Conservation (phyloP, 176 grass and related monocot species). For the Aechmea fasciata region DNA sequence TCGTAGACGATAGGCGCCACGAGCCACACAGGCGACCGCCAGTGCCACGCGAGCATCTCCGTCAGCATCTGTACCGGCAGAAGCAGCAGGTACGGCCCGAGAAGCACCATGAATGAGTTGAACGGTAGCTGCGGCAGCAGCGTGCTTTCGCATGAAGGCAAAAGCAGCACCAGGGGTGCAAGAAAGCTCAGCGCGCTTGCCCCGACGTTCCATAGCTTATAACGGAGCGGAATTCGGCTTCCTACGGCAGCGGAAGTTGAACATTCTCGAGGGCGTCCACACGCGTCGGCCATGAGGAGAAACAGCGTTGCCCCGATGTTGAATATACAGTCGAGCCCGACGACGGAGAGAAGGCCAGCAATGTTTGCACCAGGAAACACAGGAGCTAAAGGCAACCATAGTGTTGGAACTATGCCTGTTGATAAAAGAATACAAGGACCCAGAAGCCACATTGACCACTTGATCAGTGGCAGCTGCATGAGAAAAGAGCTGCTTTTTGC, state of each 20-base stretch:
- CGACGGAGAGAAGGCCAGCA: constrained; percentile 65
- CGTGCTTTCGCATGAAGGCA: constrained; percentile 33
- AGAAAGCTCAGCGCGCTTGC: constrained; percentile 49
- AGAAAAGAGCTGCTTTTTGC: constrained; percentile 28
- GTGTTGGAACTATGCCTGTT: constrained; percentile 71
- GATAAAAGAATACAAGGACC: constrained; percentile 66
- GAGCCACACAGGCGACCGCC: constrained; percentile 84
- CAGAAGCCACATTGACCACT: constrained; percentile 81
- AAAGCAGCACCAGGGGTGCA: constrained; percentile 47
- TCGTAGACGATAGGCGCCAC: constrained; percentile 81
- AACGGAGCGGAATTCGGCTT: constrained; percentile 43
- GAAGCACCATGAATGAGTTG: constrained; percentile 57
- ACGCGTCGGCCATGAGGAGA: constrained; percentile 86
- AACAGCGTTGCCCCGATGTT: constrained; percentile 92
- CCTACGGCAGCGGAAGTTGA: constrained; percentile 22
- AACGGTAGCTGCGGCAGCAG: constrained; percentile 48
- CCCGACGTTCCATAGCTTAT: constrained; percentile 58
- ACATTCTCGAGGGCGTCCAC: constrained; percentile 41
- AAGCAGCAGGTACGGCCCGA: constrained; percentile 76
- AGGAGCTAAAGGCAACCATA: constrained; percentile 73
- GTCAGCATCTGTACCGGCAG: constrained; percentile 69
- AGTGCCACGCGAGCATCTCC: constrained; percentile 86
- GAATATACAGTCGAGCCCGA: constrained; percentile 79
- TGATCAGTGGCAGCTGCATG: constrained; percentile 21
- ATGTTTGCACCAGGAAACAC: constrained; percentile 65